Evolutionary conservation across 768 basidiomycete genomes (phyloP).

Genomic region (Pisolithus sp.): DNA sequence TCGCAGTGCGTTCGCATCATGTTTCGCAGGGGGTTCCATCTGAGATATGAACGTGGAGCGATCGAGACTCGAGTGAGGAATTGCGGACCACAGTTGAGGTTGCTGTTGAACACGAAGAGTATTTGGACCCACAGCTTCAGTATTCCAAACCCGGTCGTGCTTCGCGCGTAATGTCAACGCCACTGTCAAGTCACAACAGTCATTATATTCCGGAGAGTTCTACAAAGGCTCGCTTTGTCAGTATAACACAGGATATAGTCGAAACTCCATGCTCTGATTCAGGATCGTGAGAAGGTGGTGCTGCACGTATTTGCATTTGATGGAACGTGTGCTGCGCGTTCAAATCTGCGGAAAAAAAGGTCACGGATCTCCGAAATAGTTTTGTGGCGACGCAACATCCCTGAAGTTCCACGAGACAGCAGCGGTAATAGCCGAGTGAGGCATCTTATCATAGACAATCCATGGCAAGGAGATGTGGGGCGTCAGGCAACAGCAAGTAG

Average conservation of each 20-base stretch:
- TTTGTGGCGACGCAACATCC: not conserved
- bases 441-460: not conserved
- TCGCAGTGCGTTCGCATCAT: no score
- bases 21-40: no score
- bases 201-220: not conserved
- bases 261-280: conserved; percentile 12
- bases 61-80: no score
- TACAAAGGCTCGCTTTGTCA: conserved; percentile 1
- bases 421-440: not conserved
- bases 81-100: no score
- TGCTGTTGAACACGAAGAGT: no score
- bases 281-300: conserved; percentile 3
- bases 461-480: not conserved
- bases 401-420: not conserved
- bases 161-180: conserved; percentile 11
- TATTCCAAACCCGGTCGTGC: not conserved
- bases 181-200: conserved; percentile 16
- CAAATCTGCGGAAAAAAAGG: not conserved
- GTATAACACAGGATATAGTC: conserved; percentile 11
- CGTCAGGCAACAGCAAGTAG: no score
- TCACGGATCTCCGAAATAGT: no score
- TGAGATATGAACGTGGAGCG: no score
- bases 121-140: no score
- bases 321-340: not conserved
- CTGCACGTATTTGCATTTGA: not conserved